These are phyloP conservation scores for Zymoseptoria passerinii DNA, from an alignment of 2,329 filamentous ascomycete genomes.

Conservation along the genomic window DNA sequence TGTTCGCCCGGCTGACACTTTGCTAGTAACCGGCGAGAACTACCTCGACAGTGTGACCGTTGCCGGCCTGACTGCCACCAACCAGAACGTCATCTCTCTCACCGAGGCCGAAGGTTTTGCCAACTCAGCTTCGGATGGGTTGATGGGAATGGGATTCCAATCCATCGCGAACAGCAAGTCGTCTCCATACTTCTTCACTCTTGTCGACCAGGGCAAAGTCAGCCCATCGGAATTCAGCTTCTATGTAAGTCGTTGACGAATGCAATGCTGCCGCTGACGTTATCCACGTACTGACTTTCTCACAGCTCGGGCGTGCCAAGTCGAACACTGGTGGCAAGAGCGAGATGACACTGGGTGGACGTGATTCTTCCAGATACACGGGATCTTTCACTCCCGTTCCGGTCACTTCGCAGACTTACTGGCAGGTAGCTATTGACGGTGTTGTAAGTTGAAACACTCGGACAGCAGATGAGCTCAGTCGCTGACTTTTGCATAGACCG, in stretches of 20 bases:
- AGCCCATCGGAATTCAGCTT: constrained; percentile 23
- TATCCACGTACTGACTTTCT: background rate
- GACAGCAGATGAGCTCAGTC: background rate
- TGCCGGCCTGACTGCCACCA: constrained; percentile 16
- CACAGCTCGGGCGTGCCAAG: constrained; percentile 16
- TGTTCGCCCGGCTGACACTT: background rate
- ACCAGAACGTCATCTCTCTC: constrained; percentile 22
- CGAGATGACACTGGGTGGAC: constrained; percentile 22
- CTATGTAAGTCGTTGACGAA: constrained; percentile 6
- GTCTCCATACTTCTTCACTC: constrained; percentile 21
- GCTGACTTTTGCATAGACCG: constrained; percentile 3
- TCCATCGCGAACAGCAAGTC: constrained; percentile 9
- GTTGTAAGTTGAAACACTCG: constrained; percentile 1
- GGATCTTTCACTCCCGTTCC: constrained; percentile 19
- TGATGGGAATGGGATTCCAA: constrained; percentile 21
- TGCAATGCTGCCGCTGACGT: background rate
- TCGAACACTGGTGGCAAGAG: constrained; percentile 14
- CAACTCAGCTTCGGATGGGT: constrained; percentile 15
- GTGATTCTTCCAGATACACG: constrained; percentile 17
- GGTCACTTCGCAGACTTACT: constrained; percentile 21
- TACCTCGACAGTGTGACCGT: constrained; percentile 21
- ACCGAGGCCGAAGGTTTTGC: constrained; percentile 20
- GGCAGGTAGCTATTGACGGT: constrained; percentile 23
- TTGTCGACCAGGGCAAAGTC: constrained; percentile 19
- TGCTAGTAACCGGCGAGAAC: constrained; percentile 19